These are phyloP conservation scores for Barnettozyma sp. DNA, from an alignment of 805 yeast species.

Conservation along the genomic window DNA sequence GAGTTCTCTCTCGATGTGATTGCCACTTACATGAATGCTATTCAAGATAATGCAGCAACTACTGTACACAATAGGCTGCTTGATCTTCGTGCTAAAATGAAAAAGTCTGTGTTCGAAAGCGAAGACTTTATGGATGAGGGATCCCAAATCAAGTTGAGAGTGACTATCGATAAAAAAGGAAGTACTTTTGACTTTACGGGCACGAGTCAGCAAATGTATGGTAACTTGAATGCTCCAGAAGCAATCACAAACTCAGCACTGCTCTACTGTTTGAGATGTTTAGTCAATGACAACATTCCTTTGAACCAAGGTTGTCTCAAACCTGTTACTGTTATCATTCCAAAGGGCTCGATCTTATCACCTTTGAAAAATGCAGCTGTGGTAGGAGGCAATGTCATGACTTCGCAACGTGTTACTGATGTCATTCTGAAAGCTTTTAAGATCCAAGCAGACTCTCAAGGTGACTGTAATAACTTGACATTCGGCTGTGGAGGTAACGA, in stretches of 20 bases:
- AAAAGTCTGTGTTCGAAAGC: conserved; percentile 36
- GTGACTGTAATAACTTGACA: conserved; percentile 90
- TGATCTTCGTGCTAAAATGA: conserved; percentile 37
- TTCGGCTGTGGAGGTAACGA: conserved; percentile 74
- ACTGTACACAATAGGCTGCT: conserved; percentile 56
- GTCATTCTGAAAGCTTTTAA: conserved; percentile 79
- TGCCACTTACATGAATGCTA: conserved; percentile 70
- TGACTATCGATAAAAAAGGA: conserved; percentile 41
- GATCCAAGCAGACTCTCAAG: conserved; percentile 93
- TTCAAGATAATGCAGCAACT: conserved; percentile 69
- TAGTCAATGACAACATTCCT: conserved; percentile 84
- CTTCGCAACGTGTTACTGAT: conserved; percentile 90
- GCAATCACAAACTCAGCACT: conserved; percentile 89
- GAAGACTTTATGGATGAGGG: conserved; percentile 80
- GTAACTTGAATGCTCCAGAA: conserved; percentile 87
- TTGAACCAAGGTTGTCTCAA: conserved; percentile 86
- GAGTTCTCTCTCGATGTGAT: conserved; percentile 60
- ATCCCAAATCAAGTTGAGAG: conserved; percentile 51
- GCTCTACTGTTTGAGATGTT: conserved; percentile 75
- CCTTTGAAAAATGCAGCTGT: conserved; percentile 87
- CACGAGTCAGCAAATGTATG: conserved; percentile 81
- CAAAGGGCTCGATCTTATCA: conserved; percentile 54
- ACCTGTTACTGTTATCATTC: conserved; percentile 66
- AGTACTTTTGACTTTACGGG: conserved; percentile 82
- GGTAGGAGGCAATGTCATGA: conserved; percentile 92